Evolutionary conservation across 2,329 filamentous ascomycete genomes (phyloP).

Genomic region (Cladosporium halotolerans): DNA sequence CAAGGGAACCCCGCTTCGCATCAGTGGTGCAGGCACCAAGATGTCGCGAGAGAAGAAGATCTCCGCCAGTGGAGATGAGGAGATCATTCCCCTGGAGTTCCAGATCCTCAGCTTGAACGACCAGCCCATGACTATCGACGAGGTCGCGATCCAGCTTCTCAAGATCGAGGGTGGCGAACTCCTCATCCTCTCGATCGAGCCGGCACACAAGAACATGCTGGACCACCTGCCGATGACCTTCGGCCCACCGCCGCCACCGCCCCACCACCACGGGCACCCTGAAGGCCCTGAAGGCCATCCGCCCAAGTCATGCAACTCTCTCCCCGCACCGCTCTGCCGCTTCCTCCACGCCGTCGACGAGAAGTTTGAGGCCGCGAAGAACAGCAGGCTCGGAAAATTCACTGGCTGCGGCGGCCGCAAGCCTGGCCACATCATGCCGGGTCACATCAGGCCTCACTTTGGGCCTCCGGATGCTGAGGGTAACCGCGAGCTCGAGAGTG

Average conservation of each 20-base stretch:
- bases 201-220: slow-evolving; percentile 9
- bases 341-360: slow-evolving; percentile 48
- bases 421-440: slow-evolving; percentile 20
- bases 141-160: slow-evolving; percentile 56
- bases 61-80: slow-evolving; percentile 46
- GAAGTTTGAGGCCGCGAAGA: slow-evolving; percentile 38
- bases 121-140: slow-evolving; percentile 44
- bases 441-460: slow-evolving; percentile 27
- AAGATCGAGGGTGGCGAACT: slow-evolving; percentile 52
- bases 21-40: slow-evolving; percentile 30
- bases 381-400: slow-evolving; percentile 30
- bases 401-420: slow-evolving; percentile 28
- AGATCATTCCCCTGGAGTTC: slow-evolving; percentile 50
- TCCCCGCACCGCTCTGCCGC: slow-evolving; percentile 48
- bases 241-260: slow-evolving; percentile 23
- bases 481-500: slow-evolving; percentile 17
- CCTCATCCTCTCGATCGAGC: slow-evolving; percentile 40
- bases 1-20: slow-evolving; percentile 31
- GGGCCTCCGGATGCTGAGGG: slow-evolving; percentile 11
- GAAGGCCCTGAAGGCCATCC: slow-evolving; percentile 8
- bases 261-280: slow-evolving; percentile 17
- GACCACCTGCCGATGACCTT: slow-evolving; percentile 8
- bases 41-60: slow-evolving; percentile 39
- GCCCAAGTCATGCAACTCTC: slow-evolving; percentile 32
- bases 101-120: slow-evolving; percentile 56